phyloP scores from a whole-genome alignment of 805 yeast species.

The Saturnispora hagleri region DNA sequence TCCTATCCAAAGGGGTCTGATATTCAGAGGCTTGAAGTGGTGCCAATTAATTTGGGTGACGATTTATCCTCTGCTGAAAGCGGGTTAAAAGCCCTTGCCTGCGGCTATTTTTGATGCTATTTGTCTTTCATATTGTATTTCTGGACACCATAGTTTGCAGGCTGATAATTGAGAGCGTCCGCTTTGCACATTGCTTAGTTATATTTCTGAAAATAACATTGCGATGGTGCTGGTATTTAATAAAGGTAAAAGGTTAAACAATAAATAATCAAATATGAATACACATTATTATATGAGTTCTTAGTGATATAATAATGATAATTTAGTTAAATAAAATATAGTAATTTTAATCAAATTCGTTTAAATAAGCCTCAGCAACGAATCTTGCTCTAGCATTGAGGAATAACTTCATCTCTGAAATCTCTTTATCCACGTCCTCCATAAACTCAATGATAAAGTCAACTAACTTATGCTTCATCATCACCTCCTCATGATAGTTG shows the following conservation, averaged over 20 bases:
- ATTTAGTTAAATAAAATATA: not conserved
- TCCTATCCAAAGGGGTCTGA: constrained; percentile 4
- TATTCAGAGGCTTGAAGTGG: not conserved
- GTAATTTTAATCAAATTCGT: constrained; percentile 61
- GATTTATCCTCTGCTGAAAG: not conserved
- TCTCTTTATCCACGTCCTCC: constrained; percentile 99
- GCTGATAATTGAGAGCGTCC: constrained; percentile 14
- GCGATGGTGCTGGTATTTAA: not conserved
- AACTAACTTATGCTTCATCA: constrained; percentile 90
- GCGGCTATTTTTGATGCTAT: constrained; percentile 21
- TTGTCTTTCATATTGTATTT: not conserved
- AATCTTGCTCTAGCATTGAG: constrained; percentile 96
- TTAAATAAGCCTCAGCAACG: constrained; percentile 91
- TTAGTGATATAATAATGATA: not conserved
- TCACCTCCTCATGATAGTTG: constrained; percentile 88
- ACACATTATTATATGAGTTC: not conserved
- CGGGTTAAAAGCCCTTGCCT: constrained; percentile 29
- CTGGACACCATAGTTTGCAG: constrained; percentile 19
- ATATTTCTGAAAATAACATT: constrained; percentile 12
- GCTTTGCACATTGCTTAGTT: constrained; percentile 11
- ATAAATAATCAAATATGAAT: not conserved
- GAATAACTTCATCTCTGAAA: constrained; percentile 95
- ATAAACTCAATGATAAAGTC: constrained; percentile 96
- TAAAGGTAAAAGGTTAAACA: not conserved
- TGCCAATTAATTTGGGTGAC: not conserved